These are phyloP conservation scores for Moricandia arvensis DNA, from an alignment of 345 rosid species.

Conservation along the genomic window DNA sequence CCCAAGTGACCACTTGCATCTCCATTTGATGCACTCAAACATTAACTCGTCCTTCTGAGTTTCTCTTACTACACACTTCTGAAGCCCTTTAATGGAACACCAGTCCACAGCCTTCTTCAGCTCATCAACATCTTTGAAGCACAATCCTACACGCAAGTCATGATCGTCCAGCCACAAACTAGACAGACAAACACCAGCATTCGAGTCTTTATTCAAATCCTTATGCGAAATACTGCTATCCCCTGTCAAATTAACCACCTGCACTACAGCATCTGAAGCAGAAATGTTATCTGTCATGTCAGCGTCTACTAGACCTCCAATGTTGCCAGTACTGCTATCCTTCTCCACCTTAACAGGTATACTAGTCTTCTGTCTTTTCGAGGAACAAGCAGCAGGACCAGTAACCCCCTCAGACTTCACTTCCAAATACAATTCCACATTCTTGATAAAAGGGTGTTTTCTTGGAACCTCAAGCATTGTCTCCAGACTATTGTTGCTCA, in stretches of 20 bases:
- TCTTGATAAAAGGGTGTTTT: not conserved
- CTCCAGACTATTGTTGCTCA: not conserved
- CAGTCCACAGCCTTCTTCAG: constrained; percentile 3
- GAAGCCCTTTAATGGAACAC: constrained; percentile 5
- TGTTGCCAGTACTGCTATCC: not conserved
- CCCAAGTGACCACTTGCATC: constrained; percentile 23
- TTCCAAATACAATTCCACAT: not conserved
- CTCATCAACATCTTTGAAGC: not conserved
- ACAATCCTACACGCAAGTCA: not conserved
- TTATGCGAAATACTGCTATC: not conserved
- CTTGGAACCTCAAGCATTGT: not conserved
- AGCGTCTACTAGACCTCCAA: not conserved
- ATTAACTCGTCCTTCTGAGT: not conserved
- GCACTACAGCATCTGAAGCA: not conserved
- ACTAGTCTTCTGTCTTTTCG: not conserved
- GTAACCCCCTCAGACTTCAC: not conserved
- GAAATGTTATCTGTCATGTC: not conserved
- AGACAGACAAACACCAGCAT: not conserved
- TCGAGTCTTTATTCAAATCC: not conserved
- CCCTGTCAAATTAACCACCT: not conserved
- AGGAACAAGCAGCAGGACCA: not conserved
- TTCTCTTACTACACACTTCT: not conserved
- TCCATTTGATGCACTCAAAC: constrained; percentile 14
- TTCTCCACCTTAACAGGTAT: constrained; percentile 5
- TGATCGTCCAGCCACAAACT: constrained; percentile 18